Evolutionary conservation across 75 land plant species (phyloP), one percentile per base, ranked within the genome.

Genomic region (Selaginella tamariscina): DNA sequence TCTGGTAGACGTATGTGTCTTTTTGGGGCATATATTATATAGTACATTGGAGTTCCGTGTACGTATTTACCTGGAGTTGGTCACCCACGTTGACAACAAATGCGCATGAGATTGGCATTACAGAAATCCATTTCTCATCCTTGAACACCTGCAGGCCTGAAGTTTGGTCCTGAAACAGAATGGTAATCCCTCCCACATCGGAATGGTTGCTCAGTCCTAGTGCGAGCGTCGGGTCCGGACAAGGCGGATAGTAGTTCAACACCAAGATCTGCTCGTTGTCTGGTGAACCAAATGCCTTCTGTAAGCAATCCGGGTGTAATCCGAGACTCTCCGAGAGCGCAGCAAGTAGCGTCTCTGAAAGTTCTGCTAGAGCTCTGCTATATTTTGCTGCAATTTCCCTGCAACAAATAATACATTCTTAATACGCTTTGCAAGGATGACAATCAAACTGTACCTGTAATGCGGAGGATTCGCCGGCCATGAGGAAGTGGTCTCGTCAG

Each of bases 41-140:
- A n/a, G n/a, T n/a, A n/a, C n/a, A n/a, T n/a, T n/a, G n/a, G n/a
- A n/a, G n/a, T n/a, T n/a, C n/a, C n/a, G n/a, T n/a, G n/a, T n/a
- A n/a, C n/a, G n/a, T n/a, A n/a, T n/a, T n/a, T 54, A 83, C 88
- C 62, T 86, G 89, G 49, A 82, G 74, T 63, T 82, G 84, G 66
- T 86, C 89, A 0, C 89, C 87, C 23, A 86, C 70, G 39, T 84
- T 86, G 79, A 86, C 89, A 13, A 86, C 84, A 22, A 82, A 80
- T 0, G 84, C 87, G 0, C 84, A 84, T 31, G 69, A 59, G 30
- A 84, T 69, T n/a, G 89, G 89, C 66, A 80, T 73, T 0, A 86
- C 84, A 0, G 89, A 84, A 69, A 84, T 78, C 89, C 89, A 86
- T 0, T 83, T 81, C 56, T 76, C 60, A 31, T 87, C 88, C 67